Percentiles rank a stretch among this genome's conserved stretches.
These are phyloP conservation scores for Botryosphaeria agaves DNA, from an alignment of 2,329 filamentous ascomycete species.

Conservation along the genomic window DNA sequence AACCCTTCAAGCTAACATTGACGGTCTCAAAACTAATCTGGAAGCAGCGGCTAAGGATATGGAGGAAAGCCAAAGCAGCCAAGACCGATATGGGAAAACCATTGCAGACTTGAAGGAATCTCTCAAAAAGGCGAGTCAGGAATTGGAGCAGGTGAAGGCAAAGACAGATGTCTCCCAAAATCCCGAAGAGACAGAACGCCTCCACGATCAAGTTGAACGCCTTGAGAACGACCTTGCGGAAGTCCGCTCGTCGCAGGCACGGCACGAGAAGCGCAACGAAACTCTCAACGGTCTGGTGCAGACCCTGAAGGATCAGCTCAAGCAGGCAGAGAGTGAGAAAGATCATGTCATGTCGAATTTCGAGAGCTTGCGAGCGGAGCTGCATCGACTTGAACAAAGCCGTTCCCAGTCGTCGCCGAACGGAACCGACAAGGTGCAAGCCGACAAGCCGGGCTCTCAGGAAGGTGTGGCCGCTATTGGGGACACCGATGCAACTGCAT, in stretches of 20 bases:
- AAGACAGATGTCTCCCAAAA: slow-evolving; percentile 11
- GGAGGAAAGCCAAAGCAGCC: slow-evolving; percentile 21
- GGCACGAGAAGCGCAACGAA: slow-evolving; percentile 33
- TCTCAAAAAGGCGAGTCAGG: slow-evolving; percentile 3
- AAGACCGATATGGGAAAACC: slow-evolving; percentile 24
- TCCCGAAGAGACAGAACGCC: slow-evolving; percentile 2
- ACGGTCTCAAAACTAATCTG: slow-evolving; percentile 13
- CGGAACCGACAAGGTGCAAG: slow-evolving; percentile 4
- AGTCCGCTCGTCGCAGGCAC: slow-evolving; percentile 13
- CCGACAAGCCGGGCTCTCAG: neutral
- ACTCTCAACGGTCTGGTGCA: slow-evolving; percentile 38
- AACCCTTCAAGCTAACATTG: slow-evolving; percentile 11
- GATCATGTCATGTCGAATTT: slow-evolving; percentile 26
- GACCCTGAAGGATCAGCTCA: slow-evolving; percentile 35
- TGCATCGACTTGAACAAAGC: slow-evolving; percentile 14
- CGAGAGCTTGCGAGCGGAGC: slow-evolving; percentile 14
- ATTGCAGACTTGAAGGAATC: slow-evolving; percentile 13
- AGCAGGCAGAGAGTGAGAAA: slow-evolving; percentile 33
- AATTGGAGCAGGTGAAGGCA: slow-evolving; percentile 9
- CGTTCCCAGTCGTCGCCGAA: slow-evolving; percentile 13
- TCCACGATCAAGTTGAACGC: slow-evolving; percentile 13
- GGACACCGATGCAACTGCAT: slow-evolving; percentile 9
- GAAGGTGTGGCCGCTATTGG: neutral
- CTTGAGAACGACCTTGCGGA: slow-evolving; percentile 15
- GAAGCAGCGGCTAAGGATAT: slow-evolving; percentile 27